Evolutionary conservation across 2,329 filamentous ascomycete genomes (phyloP), one percentile per base, ranked within the genome.

Genomic region (Didymella pinodella): DNA sequence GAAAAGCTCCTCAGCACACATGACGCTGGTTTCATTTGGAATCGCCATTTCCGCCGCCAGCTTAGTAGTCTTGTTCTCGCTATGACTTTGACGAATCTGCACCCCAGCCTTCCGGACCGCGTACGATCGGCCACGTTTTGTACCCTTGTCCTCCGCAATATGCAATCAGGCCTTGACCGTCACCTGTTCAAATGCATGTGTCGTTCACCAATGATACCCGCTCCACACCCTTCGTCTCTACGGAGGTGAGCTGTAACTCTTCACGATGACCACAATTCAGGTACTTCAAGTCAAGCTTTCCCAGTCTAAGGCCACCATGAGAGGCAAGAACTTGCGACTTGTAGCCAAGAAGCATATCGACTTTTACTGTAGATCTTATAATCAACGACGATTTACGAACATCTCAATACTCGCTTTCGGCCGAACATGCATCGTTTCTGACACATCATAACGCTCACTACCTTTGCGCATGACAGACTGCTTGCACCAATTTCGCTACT

Each of bases 151-250:
- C 52, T 52, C 57, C 62, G 65, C 62, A 64, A 36, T 47, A 53
- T 57, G 68, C 69, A 68, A 68, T 61, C 57, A 59, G 48, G 54
- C 48, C 52, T 54, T 50, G 43, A 60, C 46, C 36, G 46, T 56
- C 54, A 59, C 57, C 62, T 61, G 60, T 49, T 58, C 53, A 71
- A 62, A 72, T 75, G 74, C 73, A 75, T 73, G 67, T 20, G n/a
- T 40, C 26, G 29, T 31, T 22, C 40, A 31, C 25, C 32, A 45
- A 46, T 40, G 26, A 34, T 28, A 12, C 32, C 12, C 40, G 32
- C 8, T 7, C 25, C 31, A 46, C 25, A 45, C 18, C 25, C 40
- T n/a, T 7, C 14, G 8, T 29, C 11, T 18, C n/a, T 12, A 40
- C 25, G 14, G 20, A 41, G 8, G 22, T 34, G n/a, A 22, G 18